These are phyloP conservation scores for Metarhizium robertsii DNA, from an alignment of 2,329 filamentous ascomycete genomes.

Conservation along the genomic window DNA sequence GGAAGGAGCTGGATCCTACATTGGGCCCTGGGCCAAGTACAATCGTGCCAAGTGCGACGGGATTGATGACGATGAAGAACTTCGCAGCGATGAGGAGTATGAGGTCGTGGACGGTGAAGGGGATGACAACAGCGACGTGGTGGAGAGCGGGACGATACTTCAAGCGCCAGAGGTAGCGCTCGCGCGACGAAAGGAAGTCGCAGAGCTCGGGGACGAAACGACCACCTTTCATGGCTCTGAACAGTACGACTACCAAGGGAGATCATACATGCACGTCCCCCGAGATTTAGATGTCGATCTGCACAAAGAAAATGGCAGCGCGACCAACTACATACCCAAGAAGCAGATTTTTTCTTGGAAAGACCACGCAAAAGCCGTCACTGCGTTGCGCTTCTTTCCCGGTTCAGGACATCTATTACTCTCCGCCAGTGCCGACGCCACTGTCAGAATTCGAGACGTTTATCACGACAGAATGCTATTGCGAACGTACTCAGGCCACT, in stretches of 20 bases:
- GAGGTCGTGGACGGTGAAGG: slow-evolving; percentile 59
- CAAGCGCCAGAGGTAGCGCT: slow-evolving; percentile 45
- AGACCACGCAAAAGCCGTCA: slow-evolving; percentile 74
- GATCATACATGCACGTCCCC: slow-evolving; percentile 96
- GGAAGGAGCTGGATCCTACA: slow-evolving; percentile 79
- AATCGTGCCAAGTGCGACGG: slow-evolving; percentile 63
- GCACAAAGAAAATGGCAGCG: slow-evolving; percentile 66
- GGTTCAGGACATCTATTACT: slow-evolving; percentile 78
- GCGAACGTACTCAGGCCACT: slow-evolving; percentile 85
- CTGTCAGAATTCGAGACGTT: slow-evolving; percentile 88
- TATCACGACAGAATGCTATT: slow-evolving; percentile 85
- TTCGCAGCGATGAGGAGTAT: slow-evolving; percentile 72
- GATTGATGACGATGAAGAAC: slow-evolving; percentile 62
- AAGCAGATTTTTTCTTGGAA: slow-evolving; percentile 89
- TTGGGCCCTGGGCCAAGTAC: slow-evolving; percentile 92
- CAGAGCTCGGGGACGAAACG: slow-evolving; percentile 62
- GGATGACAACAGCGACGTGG: slow-evolving; percentile 59
- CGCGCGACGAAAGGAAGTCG: slow-evolving; percentile 46
- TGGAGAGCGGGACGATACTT: slow-evolving; percentile 55
- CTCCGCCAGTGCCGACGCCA: slow-evolving; percentile 81
- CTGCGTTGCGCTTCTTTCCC: slow-evolving; percentile 84
- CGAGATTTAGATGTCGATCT: slow-evolving; percentile 83
- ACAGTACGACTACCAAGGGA: slow-evolving; percentile 85
- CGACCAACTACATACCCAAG: slow-evolving; percentile 90
- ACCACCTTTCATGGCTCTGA: slow-evolving; percentile 78